Base-by-base conservation (phyloP, 331 rosid species). In the Acacia concinna region DNA sequence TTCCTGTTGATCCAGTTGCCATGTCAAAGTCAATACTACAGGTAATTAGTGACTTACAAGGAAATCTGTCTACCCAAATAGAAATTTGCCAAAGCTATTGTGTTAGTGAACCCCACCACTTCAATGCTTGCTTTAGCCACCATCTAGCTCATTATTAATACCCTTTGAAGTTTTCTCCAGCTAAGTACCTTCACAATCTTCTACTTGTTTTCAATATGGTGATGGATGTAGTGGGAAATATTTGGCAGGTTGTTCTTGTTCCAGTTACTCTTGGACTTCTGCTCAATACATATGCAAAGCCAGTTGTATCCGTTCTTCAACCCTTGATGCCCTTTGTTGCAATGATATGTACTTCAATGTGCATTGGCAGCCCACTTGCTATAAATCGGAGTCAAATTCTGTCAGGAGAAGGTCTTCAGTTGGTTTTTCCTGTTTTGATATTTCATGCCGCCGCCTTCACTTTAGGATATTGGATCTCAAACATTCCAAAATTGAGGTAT, bases 311-410 rank as follows among this genome's bases (percentile, higher is more conserved):
- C 65, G 64, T 91, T 76, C 82, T 96, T 88, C 94, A 71, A 71
- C 99, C 97, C 8, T 83, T 91, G 85, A 95, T 95, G 99, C 99
- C 99, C 5, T 86, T 91, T 78, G 92, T 95, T 84, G 99, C 99
- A 15, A 93, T 95, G 93, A 79, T 93, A 75, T 95, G 99, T 82
- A 95, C 99, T 79, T 93, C 99, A 15, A 5, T 95, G 81, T 93
- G 99, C 92, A 95, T 95, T 18, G 99, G 98, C 31, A 91, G 99
- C 85, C 99, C 99, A 10, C 98, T 95, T 59, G 93, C 99, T 25
- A 87, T 93, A 71, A 95, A 95, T 76, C 88, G 84, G 72, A 82
- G 82, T 81, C 97, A 86, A 78, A 95, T 95, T 79, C 76, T 95
- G 72, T 91, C 97, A 0, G 80, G 54, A 11, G 94, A 93, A 77